phyloP scores from a whole-genome alignment of 805 yeast genomes.

The Sungouiella thailandica region DNA sequence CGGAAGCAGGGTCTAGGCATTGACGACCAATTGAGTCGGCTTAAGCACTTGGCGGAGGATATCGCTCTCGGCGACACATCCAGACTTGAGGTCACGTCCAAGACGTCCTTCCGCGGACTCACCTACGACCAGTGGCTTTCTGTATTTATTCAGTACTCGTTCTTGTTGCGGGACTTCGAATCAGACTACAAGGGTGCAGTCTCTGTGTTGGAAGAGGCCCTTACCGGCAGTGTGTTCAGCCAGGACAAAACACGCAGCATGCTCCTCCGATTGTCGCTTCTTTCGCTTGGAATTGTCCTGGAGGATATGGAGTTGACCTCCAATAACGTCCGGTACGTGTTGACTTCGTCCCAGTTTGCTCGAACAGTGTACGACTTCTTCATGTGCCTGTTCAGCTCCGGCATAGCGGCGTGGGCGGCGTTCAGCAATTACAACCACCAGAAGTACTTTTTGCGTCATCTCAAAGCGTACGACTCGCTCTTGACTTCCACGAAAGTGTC shows the following conservation, averaged over 20 bases:
- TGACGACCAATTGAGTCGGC: slow-evolving; percentile 67
- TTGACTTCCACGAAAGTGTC: slow-evolving; percentile 46
- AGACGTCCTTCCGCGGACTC: slow-evolving; percentile 67
- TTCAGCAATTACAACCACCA: slow-evolving; percentile 81
- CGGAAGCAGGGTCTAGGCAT: slow-evolving; percentile 58
- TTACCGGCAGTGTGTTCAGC: slow-evolving; percentile 71
- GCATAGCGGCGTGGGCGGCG: slow-evolving; percentile 51
- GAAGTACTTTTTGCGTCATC: slow-evolving; percentile 81
- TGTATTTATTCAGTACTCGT: slow-evolving; percentile 72
- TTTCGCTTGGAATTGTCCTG: slow-evolving; percentile 49
- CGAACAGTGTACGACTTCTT: slow-evolving; percentile 64
- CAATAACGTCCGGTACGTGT: slow-evolving; percentile 54
- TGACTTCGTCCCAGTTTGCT: slow-evolving; percentile 72
- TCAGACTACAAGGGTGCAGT: slow-evolving; percentile 54
- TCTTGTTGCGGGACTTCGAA: slow-evolving; percentile 58
- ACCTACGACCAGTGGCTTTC: slow-evolving; percentile 80
- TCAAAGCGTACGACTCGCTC: slow-evolving; percentile 81
- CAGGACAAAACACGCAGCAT: slow-evolving; percentile 58
- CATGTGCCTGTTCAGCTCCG: slow-evolving; percentile 60
- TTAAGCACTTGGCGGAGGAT: slow-evolving; percentile 62
- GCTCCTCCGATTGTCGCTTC: slow-evolving; percentile 57
- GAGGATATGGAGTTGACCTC: slow-evolving; percentile 50
- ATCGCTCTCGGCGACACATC: slow-evolving; percentile 27
- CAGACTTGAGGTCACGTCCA: slow-evolving; percentile 41
- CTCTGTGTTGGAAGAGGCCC: slow-evolving; percentile 64